Evolutionary conservation across 2,329 filamentous ascomycete genomes (phyloP), one percentile per base, ranked within the genome.

Genomic region (Bipolaris cookei): DNA sequence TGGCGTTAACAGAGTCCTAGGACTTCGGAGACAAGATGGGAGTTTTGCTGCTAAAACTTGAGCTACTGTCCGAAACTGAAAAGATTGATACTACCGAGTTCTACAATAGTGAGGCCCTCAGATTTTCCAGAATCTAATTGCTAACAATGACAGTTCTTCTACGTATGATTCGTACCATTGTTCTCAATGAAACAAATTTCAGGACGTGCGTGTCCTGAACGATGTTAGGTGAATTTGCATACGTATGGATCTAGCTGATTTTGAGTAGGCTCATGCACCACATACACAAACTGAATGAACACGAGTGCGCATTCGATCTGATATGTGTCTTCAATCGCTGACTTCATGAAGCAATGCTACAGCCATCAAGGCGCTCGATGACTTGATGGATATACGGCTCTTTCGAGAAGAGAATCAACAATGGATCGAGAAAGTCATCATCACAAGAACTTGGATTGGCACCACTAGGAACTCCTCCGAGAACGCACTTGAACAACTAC

Each of bases 381-480:
- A 87, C 7, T 81, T 96, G 30, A 80, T 96, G 6, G 73, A 78
- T 11, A 74, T 81, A n/a, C 80, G 85, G 23, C 71, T 92, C 21
- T 63, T 86, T 59, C 64, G 78, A 56, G 76, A 80, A 51, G 80
- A 79, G 3, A 82, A 82, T 3, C 61, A 75, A 1, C 78, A 80
- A 3, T 91, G 88, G 87, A 79, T 91, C 30, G 90, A 93, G 58
- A 89, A 86, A 64, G 81, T 84, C 0, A 73, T 92, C 10, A 80
- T 96, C 16, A 86, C 86, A 5, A 83, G 90, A 3, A 77, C 92
- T 4, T 89, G 87, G 83, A 85, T 92, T 70, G 78, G 82, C 5
- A 86, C 84, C 0, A 79, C 79, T 51, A 80, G 78, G n/a, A 79
- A 64, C 52, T 76, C 66, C 18, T 59, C 59, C 6, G 62, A 67